A percentile compares a stretch with the other conserved stretches of the same genome.
phyloP scores from a whole-genome alignment of 768 basidiomycete genomes.

The Russula brevipes region DNA sequence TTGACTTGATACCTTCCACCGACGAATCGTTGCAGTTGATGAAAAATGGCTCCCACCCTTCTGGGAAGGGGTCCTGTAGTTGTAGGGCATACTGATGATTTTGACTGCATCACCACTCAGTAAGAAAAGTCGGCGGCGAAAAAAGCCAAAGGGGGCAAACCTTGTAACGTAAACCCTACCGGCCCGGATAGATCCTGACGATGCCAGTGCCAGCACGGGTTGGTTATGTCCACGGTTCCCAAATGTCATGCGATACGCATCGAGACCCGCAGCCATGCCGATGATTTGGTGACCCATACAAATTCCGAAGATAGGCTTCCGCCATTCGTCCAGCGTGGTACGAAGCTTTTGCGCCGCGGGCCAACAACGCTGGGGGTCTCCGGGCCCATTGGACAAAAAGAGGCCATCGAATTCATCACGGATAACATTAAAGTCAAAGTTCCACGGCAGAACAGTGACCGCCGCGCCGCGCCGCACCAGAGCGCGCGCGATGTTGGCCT shows the following conservation, averaged over 20 bases:
- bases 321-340: constrained; percentile 81
- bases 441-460: constrained; percentile 96
- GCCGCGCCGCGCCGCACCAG: constrained; percentile 87
- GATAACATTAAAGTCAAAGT: constrained; percentile 91
- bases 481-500: constrained; percentile 94
- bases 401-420: constrained; percentile 91
- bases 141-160: constrained; percentile 35
- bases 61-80: constrained; percentile 90
- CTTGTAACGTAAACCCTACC: constrained; percentile 97
- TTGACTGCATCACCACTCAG: constrained; percentile 47
- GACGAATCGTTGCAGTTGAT: constrained; percentile 99
- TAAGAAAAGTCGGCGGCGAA: constrained; percentile 9
- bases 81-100: constrained; percentile 98
- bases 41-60: constrained; percentile 98
- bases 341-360: constrained; percentile 77
- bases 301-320: constrained; percentile 92
- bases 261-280: constrained; percentile 93
- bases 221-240: constrained; percentile 99
- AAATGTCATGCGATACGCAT: constrained; percentile 97
- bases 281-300: constrained; percentile 99
- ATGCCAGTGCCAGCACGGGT: constrained; percentile 93
- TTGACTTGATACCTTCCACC: constrained; percentile 97
- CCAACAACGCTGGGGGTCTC: constrained; percentile 87
- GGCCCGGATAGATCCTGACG: constrained; percentile 87
- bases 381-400: constrained; percentile 95